A percentile compares a stretch with the other conserved stretches of the same genome.
Evolutionary conservation across 164 flowering plant species (phyloP).

Genomic region (Nymphaea colorata): DNA sequence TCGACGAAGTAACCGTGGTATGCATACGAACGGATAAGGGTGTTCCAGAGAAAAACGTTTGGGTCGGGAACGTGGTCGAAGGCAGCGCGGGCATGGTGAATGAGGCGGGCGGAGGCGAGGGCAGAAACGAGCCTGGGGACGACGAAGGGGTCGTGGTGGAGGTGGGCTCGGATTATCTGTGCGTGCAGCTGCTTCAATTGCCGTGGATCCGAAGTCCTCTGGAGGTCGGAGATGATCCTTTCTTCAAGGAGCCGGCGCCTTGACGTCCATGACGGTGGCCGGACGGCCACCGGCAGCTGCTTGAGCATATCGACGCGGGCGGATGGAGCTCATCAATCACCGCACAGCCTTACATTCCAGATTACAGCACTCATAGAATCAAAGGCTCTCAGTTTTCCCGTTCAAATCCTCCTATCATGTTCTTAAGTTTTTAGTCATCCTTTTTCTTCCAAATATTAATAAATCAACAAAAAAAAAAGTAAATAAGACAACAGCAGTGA

Average conservation of each 20-base stretch:
- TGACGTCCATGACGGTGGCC: background rate
- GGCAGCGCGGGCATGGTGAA: constrained; percentile 35
- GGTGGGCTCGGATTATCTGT: constrained; percentile 21
- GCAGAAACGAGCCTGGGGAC: background rate
- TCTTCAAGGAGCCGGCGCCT: background rate
- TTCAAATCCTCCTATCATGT: no score
- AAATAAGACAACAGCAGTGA: no score
- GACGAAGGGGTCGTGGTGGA: constrained; percentile 25
- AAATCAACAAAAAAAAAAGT: no score
- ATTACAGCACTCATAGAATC: no score
- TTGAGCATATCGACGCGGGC: background rate
- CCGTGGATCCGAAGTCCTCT: background rate
- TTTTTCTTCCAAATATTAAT: no score
- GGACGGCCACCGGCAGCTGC: background rate
- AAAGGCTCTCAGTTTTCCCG: no score
- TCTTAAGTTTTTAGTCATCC: no score
- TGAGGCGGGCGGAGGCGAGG: constrained; percentile 43
- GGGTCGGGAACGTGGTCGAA: constrained; percentile 30
- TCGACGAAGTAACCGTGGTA: constrained; percentile 34
- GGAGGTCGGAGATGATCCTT: background rate
- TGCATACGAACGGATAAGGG: constrained; percentile 53
- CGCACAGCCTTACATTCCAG: no score
- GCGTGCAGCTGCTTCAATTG: constrained; percentile 21
- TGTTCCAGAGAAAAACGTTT: constrained; percentile 41
- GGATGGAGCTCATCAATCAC: no score